Percentiles rank a stretch among this genome's conserved stretches.
These are phyloP conservation scores for Fomitopsis palustris DNA, from an alignment of 1,284 basidiomycete species.

Conservation along the genomic window DNA sequence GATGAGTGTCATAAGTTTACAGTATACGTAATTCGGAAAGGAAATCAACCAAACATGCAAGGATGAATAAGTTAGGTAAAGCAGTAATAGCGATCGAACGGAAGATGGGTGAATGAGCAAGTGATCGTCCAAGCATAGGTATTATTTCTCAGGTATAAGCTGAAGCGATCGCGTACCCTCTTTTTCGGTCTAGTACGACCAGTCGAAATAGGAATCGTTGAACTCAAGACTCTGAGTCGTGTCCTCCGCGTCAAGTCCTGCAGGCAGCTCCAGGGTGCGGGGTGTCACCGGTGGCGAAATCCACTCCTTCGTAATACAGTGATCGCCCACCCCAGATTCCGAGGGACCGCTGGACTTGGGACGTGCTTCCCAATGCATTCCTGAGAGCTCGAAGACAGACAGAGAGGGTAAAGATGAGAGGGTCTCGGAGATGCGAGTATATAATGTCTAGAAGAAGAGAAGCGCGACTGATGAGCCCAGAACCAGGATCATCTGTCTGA, in stretches of 20 bases:
- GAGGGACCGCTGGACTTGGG: constrained; percentile 14
- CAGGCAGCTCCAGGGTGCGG: constrained; percentile 12
- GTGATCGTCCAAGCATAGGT: not conserved
- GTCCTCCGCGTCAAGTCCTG: constrained; percentile 9
- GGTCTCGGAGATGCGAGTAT: constrained; percentile 52
- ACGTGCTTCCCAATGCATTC: constrained; percentile 59
- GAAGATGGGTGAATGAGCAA: not conserved
- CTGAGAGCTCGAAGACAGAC: constrained; percentile 64
- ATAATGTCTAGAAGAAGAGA: constrained; percentile 47
- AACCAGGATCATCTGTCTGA: not conserved
- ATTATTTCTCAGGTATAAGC: not conserved
- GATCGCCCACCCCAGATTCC: constrained; percentile 7
- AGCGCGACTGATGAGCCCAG: constrained; percentile 12
- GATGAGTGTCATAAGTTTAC: not conserved
- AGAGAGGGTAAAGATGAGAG: constrained; percentile 55
- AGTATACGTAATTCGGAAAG: not conserved
- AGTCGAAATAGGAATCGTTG: constrained; percentile 27
- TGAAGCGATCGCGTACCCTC: not conserved
- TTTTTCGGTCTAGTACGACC: constrained; percentile 23
- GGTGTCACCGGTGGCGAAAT: constrained; percentile 29
- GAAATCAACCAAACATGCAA: not conserved
- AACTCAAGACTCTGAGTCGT: constrained; percentile 25
- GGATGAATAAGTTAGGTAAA: constrained; percentile 3
- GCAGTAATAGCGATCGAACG: not conserved
- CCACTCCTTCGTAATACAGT: constrained; percentile 26